Conservation (phyloP, 768 basidiomycete species). For the Macrocybe gigantea region DNA sequence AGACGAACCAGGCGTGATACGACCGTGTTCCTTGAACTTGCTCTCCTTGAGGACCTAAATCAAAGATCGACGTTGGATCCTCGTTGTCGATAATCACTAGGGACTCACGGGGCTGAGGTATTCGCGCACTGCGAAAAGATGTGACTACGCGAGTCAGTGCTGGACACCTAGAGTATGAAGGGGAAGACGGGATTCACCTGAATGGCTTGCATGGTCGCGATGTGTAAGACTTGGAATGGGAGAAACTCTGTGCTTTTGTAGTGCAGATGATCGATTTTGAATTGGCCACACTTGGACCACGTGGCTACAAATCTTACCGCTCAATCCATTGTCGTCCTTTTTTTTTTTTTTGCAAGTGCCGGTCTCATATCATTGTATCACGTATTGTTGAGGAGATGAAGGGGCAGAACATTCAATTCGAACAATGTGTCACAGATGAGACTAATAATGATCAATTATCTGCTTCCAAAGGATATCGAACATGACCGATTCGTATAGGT, state of each 20-base stretch:
- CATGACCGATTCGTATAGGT: neutral
- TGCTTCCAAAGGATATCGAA: neutral
- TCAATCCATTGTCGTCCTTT: too few species aligned
- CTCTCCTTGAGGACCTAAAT: slow-evolving; percentile 89
- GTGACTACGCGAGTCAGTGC: slow-evolving; percentile 48
- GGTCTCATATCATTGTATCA: too few species aligned
- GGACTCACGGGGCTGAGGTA: slow-evolving; percentile 76
- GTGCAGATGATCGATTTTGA: neutral
- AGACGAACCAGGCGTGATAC: slow-evolving; percentile 83
- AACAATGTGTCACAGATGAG: too few species aligned
- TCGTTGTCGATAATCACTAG: slow-evolving; percentile 8
- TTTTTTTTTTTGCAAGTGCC: too few species aligned
- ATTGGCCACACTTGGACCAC: too few species aligned
- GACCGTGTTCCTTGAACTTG: slow-evolving; percentile 98
- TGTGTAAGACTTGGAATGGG: neutral
- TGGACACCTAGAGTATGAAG: slow-evolving; percentile 7
- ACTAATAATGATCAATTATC: slow-evolving; percentile 4
- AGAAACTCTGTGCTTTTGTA: neutral
- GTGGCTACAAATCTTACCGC: too few species aligned
- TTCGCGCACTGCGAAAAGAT: slow-evolving; percentile 91
- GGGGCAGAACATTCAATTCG: too few species aligned
- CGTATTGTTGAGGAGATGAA: too few species aligned
- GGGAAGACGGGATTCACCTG: slow-evolving; percentile 7
- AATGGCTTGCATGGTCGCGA: slow-evolving; percentile 13
- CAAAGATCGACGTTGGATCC: slow-evolving; percentile 26